phyloP scores from a whole-genome alignment of 352 stramenopile genomes.

The Phytophthora tubulina region DNA sequence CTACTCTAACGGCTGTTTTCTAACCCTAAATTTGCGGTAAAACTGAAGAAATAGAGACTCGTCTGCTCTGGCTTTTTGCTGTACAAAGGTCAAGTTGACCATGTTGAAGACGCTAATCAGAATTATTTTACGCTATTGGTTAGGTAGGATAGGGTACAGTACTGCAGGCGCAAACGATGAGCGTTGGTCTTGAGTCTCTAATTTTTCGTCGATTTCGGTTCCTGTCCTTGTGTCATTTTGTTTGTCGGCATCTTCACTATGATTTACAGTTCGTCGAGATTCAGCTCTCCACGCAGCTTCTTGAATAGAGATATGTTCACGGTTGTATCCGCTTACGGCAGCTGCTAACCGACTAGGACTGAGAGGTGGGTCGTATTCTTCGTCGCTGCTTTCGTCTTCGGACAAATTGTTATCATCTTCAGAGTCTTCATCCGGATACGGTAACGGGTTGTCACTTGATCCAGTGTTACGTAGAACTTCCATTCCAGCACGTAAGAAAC shows the following conservation, averaged over 20 bases:
- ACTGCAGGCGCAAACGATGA: slow-evolving; percentile 66
- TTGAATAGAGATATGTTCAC: slow-evolving; percentile 14
- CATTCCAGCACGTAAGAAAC: slow-evolving; percentile 70
- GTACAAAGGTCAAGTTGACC: slow-evolving; percentile 3
- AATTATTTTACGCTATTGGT: slow-evolving; percentile 34
- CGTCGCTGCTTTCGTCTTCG: slow-evolving; percentile 30
- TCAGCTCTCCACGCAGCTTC: slow-evolving; percentile 6
- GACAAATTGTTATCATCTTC: slow-evolving; percentile 20
- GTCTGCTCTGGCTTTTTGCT: slow-evolving; percentile 33
- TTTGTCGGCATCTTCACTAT: slow-evolving; percentile 38
- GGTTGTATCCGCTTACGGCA: slow-evolving; percentile 35
- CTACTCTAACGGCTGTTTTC: slow-evolving; percentile 23
- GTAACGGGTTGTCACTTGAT: slow-evolving; percentile 25
- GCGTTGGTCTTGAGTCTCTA: slow-evolving; percentile 35
- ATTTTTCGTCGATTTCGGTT: slow-evolving; percentile 15
- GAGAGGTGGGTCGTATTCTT: slow-evolving; percentile 16
- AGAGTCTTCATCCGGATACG: slow-evolving; percentile 24
- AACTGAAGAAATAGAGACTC: not conserved
- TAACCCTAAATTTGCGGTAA: slow-evolving; percentile 8
- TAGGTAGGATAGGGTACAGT: slow-evolving; percentile 67
- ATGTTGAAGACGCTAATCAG: not conserved
- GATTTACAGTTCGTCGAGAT: slow-evolving; percentile 7
- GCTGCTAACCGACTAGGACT: slow-evolving; percentile 32
- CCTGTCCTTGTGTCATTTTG: slow-evolving; percentile 42
- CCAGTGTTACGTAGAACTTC: slow-evolving; percentile 55